Base-by-base conservation (phyloP, 129 eudicot species). In the Centaurea solstitialis region DNA sequence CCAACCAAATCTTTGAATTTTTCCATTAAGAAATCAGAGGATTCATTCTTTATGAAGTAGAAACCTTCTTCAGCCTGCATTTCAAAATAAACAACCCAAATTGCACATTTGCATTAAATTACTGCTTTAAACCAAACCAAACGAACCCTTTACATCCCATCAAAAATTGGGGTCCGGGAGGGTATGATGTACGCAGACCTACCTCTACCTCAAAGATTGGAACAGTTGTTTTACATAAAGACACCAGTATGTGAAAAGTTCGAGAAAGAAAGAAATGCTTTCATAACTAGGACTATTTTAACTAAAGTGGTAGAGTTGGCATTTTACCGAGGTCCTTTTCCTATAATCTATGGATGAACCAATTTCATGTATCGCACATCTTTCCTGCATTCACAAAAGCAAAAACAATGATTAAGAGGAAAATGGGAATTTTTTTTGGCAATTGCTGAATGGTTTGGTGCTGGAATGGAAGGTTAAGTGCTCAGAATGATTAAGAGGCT, bases 291-390 rank as follows among this genome's bases (percentile, higher is more conserved):
- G 17, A 45, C 3, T n/a, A 73, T 22, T 33, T 20, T 77, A 35
- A 72, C 72, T 53, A 12, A 21, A 45, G 24, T 8, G 35, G 7
- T 11, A 59, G 40, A 61, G 39, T 70, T 61, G 22, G 21, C 5
- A 69, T 38, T 43, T 30, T 88, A 96, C 99, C 89, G 97, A 96
- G 84, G 99, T 93, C 87, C 94, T 20, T 81, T 80, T 93, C 66
- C 99, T 88, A 83, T 96, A 96, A 86, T 96, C 99, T 65, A 90
- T 88, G 17, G 97, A 84, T 30, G 99, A 96, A 75, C 98, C 99
- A 41, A 96, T 96, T 85, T 93, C 95, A 88, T 86, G 98, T 73
- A 82, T 87, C 77, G 87, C 87, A 76, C 99, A 91, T 86, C 99
- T 91, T 88, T 93, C 98, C 99, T 96, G 78, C 88, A 88, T 80